Base-by-base conservation (phyloP, 1,139 yeast species). In the Geotrichum aggregatum region DNA sequence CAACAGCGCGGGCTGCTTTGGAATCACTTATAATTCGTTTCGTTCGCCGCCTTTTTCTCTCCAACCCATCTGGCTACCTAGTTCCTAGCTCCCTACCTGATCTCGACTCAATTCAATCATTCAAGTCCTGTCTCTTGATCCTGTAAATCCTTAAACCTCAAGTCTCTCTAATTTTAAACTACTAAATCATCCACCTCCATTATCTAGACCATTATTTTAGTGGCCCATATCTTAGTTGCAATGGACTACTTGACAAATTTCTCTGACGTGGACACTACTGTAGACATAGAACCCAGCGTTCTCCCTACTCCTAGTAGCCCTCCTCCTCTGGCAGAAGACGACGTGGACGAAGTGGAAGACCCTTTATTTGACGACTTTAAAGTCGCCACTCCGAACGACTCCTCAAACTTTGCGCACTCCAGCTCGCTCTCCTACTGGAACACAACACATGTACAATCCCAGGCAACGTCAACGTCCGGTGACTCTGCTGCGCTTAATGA, bases 301-400 rank as follows among this genome's bases (percentile, higher is more conserved):
- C 45, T 33, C 28, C 26, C 22, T 3, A 26, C 28, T 18, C 40
- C 21, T n/a, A 43, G 33, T 8, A 42, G 33, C 36, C 39, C 42
- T 48, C 51, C 51, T 42, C 51, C 51, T 18, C 33, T 33, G 2
- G 39, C 31, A 10, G 47, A 33, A 3, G 46, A 41, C 26, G 47
- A 30, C 24, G 14, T 41, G 33, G 51, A 48, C 31, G 50, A 47
- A n/a, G 51, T 38, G 14, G 49, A 46, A 10, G 44, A 46, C 30
- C 26, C 6, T 3, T n/a, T 44, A 13, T 18, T 28, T 10, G 26
- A 44, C 30, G 40, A 34, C 28, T 31, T 44, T 18, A 44, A 44
- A n/a, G 30, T 45, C 33, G 19, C 42, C 3, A 45, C 41, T 14
- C 49, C 49, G 5, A 24, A 14, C 16, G 49, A 45, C 42, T 22